Evolutionary conservation across 1,139 yeast species (phyloP).

Genomic region (Suhomyces chickasaworum): DNA sequence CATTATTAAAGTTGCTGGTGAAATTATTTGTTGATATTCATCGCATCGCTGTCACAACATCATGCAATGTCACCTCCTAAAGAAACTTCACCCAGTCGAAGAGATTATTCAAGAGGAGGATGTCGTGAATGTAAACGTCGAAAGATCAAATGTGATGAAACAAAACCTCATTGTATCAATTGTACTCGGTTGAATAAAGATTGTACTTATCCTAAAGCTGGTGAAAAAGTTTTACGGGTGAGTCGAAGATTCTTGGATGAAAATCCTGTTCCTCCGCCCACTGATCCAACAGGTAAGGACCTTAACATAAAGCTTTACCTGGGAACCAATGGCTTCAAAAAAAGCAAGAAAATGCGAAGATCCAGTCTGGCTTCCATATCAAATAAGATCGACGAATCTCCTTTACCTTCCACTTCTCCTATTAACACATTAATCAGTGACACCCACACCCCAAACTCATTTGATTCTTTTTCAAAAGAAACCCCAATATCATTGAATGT

Average conservation of each 20-base stretch:
- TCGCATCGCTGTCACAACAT: not conserved
- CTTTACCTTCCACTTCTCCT: slow-evolving; percentile 4
- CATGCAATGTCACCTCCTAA: slow-evolving; percentile 9
- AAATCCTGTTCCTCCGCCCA: slow-evolving; percentile 13
- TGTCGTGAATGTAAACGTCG: slow-evolving; percentile 32
- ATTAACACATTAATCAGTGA: slow-evolving; percentile 1
- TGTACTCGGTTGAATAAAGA: slow-evolving; percentile 34
- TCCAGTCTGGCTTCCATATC: slow-evolving; percentile 1
- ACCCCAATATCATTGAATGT: slow-evolving; percentile 4
- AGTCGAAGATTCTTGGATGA: slow-evolving; percentile 16
- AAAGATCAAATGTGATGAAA: slow-evolving; percentile 55
- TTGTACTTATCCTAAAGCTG: slow-evolving; percentile 24
- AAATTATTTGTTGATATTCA: not conserved
- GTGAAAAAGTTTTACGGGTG: slow-evolving; percentile 23
- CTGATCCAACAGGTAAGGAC: slow-evolving; percentile 8
- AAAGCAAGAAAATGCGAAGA: slow-evolving; percentile 4
- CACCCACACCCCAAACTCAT: slow-evolving; percentile 7
- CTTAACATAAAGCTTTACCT: slow-evolving; percentile 16
- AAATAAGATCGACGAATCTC: not conserved
- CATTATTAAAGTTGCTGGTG: not conserved
- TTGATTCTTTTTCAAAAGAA: slow-evolving; percentile 4
- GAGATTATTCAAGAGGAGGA: slow-evolving; percentile 25
- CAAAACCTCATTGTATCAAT: slow-evolving; percentile 52
- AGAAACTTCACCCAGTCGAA: slow-evolving; percentile 10
- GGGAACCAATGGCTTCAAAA: slow-evolving; percentile 13